A percentile compares a stretch with the other conserved stretches of the same genome.
These are phyloP conservation scores for Umbelopsis ramanniana DNA, from an alignment of 192 early-diverging fungal genomes.

Conservation along the genomic window DNA sequence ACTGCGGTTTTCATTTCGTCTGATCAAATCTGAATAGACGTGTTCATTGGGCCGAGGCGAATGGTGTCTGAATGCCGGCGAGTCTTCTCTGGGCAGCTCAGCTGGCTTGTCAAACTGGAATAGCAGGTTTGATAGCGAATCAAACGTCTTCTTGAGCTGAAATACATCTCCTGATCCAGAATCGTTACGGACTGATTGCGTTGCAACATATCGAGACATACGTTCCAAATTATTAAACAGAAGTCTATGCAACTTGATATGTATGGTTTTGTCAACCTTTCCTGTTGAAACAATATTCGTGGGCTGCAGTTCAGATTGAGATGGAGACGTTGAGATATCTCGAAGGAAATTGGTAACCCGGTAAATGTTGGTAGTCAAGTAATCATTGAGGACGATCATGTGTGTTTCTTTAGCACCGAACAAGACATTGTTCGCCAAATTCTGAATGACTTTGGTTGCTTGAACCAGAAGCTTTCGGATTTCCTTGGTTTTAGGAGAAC, in stretches of 20 bases:
- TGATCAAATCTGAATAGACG: constrained; percentile 67
- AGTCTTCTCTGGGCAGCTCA: constrained; percentile 44
- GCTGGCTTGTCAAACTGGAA: constrained; percentile 83
- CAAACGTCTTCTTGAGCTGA: constrained; percentile 58
- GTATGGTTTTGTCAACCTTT: constrained; percentile 20
- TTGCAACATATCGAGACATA: constrained; percentile 64
- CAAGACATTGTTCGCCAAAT: constrained; percentile 93
- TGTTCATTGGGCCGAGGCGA: constrained; percentile 35
- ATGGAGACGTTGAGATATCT: constrained; percentile 63
- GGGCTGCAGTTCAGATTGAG: background rate
- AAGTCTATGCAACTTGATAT: constrained; percentile 55
- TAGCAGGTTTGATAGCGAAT: constrained; percentile 79
- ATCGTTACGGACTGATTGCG: constrained; percentile 19
- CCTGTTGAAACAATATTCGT: too few relatives aligned
- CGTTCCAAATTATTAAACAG: constrained; percentile 71
- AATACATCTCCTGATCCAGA: constrained; percentile 22
- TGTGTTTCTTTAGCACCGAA: constrained; percentile 95
- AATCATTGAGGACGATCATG: constrained; percentile 88
- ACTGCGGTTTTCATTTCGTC: constrained; percentile 62
- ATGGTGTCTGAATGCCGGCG: constrained; percentile 22
- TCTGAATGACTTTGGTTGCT: constrained; percentile 94
- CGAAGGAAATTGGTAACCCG: constrained; percentile 78
- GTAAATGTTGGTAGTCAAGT: constrained; percentile 80
- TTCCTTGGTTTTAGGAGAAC: constrained; percentile 67
- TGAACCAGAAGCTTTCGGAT: constrained; percentile 82